phyloP scores from a whole-genome alignment of 805 yeast genomes.

The Kregervanrija delftensis region DNA sequence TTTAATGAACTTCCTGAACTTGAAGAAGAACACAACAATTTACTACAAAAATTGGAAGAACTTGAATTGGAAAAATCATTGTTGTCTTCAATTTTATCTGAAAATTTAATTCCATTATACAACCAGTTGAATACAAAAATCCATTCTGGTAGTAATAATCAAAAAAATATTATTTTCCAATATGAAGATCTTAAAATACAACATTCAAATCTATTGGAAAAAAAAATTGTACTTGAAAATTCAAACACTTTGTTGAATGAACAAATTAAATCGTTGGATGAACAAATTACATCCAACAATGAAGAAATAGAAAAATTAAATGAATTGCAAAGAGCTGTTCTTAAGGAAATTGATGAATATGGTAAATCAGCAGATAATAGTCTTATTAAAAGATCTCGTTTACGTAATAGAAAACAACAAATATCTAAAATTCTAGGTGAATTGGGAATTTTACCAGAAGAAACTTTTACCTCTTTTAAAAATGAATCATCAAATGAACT shows the following conservation, averaged over 20 bases:
- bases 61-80: slow-evolving; percentile 41
- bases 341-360: slow-evolving; percentile 51
- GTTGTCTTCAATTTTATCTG: slow-evolving; percentile 50
- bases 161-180: slow-evolving; percentile 3
- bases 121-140: slow-evolving; percentile 28
- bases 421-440: slow-evolving; percentile 68
- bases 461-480: slow-evolving; percentile 53
- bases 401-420: slow-evolving; percentile 61
- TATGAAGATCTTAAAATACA: slow-evolving; percentile 14
- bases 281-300: slow-evolving; percentile 27
- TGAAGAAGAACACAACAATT: slow-evolving; percentile 34
- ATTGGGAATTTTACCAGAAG: slow-evolving; percentile 85
- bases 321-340: slow-evolving; percentile 46
- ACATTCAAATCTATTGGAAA: slow-evolving; percentile 10
- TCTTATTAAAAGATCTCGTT: slow-evolving; percentile 53
- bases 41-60: slow-evolving; percentile 34
- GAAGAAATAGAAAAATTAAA: slow-evolving; percentile 44
- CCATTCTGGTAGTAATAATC: background rate
- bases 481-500: slow-evolving; percentile 42
- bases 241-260: slow-evolving; percentile 24
- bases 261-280: slow-evolving; percentile 24
- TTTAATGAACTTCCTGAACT: slow-evolving; percentile 29
- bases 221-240: slow-evolving; percentile 18
- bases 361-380: slow-evolving; percentile 61
- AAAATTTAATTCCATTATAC: slow-evolving; percentile 47